Conservation (phyloP, 805 yeast genomes). For the Myxozyma vanderwaltii region DNA sequence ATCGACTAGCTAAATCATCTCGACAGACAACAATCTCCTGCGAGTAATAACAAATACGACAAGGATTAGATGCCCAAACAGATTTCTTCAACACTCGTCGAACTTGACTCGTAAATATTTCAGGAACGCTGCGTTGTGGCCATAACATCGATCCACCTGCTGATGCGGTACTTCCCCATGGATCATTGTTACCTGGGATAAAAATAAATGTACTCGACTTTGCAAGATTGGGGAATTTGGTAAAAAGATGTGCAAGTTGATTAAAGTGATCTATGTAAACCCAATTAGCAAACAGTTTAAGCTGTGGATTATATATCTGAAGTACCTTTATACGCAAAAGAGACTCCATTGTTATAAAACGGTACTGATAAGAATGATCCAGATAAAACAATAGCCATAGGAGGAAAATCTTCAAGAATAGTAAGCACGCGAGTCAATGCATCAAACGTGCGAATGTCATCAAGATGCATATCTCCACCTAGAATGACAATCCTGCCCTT, state of each 20-base stretch:
- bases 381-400: constrained; percentile 70
- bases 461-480: constrained; percentile 74
- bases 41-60: constrained; percentile 71
- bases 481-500: constrained; percentile 53
- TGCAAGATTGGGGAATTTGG: constrained; percentile 58
- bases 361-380: constrained; percentile 81
- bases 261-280: constrained; percentile 59
- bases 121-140: constrained; percentile 78
- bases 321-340: constrained; percentile 52
- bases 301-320: no score
- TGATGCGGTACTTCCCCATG: constrained; percentile 78
- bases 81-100: constrained; percentile 57
- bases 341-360: constrained; percentile 57
- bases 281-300: constrained; percentile 27
- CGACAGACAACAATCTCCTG: constrained; percentile 79
- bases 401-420: constrained; percentile 58
- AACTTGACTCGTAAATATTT: constrained; percentile 67
- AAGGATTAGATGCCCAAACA: constrained; percentile 74
- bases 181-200: constrained; percentile 90
- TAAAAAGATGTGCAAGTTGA: constrained; percentile 64
- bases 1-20: constrained; percentile 70
- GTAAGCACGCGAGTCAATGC: constrained; percentile 66
- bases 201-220: constrained; percentile 61
- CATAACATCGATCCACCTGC: constrained; percentile 60
- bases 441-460: constrained; percentile 58